Evolutionary conservation across 2,329 filamentous ascomycete species (phyloP).

Genomic region (Fusarium coffeatum): DNA sequence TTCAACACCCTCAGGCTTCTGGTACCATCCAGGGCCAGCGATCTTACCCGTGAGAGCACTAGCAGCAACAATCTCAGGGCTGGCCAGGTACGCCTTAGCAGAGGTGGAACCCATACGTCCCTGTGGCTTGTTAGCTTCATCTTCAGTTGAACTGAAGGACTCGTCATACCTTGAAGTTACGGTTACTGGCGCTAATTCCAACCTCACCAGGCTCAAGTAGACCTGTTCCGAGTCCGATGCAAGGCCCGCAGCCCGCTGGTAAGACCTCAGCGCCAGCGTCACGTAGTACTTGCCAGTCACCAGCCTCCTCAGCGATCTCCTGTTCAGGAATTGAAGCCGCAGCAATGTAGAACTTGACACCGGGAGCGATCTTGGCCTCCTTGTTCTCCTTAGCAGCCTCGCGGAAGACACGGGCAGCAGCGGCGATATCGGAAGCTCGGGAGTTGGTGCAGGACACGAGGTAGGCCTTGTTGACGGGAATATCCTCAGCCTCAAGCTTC

Average conservation of each 20-base stretch:
- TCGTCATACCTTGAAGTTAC: constrained; percentile 22
- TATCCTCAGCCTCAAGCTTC: constrained; percentile 78
- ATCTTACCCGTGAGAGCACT: constrained; percentile 81
- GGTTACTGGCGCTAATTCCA: constrained; percentile 74
- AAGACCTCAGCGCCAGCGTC: constrained; percentile 81
- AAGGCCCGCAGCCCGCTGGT: constrained; percentile 81
- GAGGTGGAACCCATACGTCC: constrained; percentile 78
- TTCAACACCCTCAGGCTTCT: constrained; percentile 74
- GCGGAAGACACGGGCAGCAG: constrained; percentile 83
- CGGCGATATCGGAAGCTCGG: constrained; percentile 81
- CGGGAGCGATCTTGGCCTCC: constrained; percentile 75
- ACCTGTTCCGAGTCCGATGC: constrained; percentile 85
- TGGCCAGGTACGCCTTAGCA: constrained; percentile 86
- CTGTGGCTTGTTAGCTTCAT: constrained; percentile 50
- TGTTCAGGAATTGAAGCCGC: constrained; percentile 87
- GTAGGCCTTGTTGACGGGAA: constrained; percentile 85
- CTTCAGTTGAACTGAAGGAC: not conserved
- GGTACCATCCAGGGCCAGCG: constrained; percentile 81
- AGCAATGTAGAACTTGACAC: constrained; percentile 89
- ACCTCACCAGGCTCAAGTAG: constrained; percentile 87
- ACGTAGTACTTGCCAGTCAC: constrained; percentile 86
- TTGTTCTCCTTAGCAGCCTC: constrained; percentile 76
- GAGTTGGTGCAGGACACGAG: constrained; percentile 92
- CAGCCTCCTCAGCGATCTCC: constrained; percentile 77
- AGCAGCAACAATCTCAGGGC: constrained; percentile 91